Evolutionary conservation across 495 filamentous ascomycete genomes (phyloP).

Genomic region (Podospora didyma): DNA sequence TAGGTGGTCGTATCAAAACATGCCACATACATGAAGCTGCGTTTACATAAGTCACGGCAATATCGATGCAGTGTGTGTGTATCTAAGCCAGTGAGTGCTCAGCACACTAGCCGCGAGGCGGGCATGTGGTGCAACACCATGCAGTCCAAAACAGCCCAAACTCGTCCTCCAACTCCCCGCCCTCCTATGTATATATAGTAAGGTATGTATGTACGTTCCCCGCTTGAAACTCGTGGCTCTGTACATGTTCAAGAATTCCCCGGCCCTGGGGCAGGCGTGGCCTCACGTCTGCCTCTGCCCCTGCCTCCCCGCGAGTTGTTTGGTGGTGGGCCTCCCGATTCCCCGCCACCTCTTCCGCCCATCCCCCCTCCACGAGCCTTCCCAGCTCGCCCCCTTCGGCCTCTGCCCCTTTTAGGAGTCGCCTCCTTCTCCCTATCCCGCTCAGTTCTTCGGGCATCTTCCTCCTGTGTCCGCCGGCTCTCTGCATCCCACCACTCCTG

Average conservation of each 20-base stretch:
- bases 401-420: conserved; percentile 15
- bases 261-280: background rate
- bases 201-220: background rate
- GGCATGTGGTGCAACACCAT: background rate
- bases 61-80: background rate
- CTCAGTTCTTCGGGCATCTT: conserved; percentile 50
- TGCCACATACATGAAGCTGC: conserved; percentile 1
- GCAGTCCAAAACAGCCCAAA: background rate
- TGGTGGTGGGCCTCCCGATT: background rate
- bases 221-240: background rate
- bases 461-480: conserved; percentile 61
- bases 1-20: conserved; percentile 2
- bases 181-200: background rate
- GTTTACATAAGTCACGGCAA: background rate
- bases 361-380: conserved; percentile 7
- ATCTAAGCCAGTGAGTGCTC: background rate
- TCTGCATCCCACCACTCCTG: conserved; percentile 98
- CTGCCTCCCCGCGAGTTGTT: background rate
- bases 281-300: conserved; percentile 10
- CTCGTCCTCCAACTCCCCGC: background rate
- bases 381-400: conserved; percentile 30
- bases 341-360: background rate
- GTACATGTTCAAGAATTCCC: background rate
- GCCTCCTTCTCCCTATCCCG: conserved; percentile 26
- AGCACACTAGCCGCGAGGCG: background rate